A percentile compares a stretch with the other conserved stretches of the same genome.
phyloP scores from a whole-genome alignment of 352 stramenopile species.

The Globisporangium takayamanum region DNA sequence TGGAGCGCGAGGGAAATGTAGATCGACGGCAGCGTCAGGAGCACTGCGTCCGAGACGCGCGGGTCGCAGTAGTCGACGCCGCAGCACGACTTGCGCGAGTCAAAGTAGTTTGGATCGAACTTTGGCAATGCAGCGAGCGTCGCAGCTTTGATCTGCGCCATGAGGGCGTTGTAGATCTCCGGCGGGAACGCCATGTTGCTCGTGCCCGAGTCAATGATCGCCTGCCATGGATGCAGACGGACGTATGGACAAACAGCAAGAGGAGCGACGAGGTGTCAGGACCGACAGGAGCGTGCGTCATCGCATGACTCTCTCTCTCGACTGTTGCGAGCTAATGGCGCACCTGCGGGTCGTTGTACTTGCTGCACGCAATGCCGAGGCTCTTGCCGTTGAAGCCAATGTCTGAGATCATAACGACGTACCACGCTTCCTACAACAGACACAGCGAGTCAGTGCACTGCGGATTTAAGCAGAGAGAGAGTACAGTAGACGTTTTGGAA shows the following conservation, averaged over 20 bases:
- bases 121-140: constrained; percentile 50
- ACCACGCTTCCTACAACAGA: constrained; percentile 60
- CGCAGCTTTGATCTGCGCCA: constrained; percentile 52
- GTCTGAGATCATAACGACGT: constrained; percentile 69
- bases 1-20: constrained; percentile 70
- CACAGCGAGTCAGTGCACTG: neutral
- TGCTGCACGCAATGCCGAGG: constrained; percentile 49
- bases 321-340: neutral
- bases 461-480: neutral
- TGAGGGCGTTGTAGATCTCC: constrained; percentile 68
- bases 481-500: no score
- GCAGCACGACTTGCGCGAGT: constrained; percentile 61
- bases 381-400: constrained; percentile 59
- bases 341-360: constrained; percentile 63
- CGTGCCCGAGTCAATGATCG: constrained; percentile 77
- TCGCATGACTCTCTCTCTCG: neutral
- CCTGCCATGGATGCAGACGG: constrained; percentile 15
- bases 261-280: neutral
- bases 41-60: constrained; percentile 29
- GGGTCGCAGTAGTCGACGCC: constrained; percentile 66
- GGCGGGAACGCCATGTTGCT: constrained; percentile 78
- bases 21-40: constrained; percentile 69
- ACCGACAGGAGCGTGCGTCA: neutral
- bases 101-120: constrained; percentile 71
- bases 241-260: neutral